Evolutionary conservation across 2,329 filamentous ascomycete species (phyloP), one percentile per base, ranked within the genome.

Genomic region (Chaetomiaceae sp.): DNA sequence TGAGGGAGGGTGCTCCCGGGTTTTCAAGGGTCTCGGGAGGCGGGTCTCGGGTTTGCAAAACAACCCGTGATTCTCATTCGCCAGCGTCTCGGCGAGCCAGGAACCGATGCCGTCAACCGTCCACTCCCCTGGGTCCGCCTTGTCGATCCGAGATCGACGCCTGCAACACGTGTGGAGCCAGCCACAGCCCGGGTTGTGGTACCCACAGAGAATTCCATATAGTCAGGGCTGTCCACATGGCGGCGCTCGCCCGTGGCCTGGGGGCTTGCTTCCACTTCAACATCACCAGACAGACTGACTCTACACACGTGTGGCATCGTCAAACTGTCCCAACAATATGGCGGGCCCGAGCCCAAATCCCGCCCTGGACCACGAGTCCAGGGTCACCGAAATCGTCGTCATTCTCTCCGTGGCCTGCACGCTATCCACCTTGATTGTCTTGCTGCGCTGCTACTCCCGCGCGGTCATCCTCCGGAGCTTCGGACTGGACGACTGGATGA

Each of bases 401-500:
- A 57, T 57, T 33, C 41, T 58, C n/a, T 21, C 46, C 3, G 50
- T 57, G 19, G 50, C 42, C 17, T 45, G 50, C 45, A 27, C 48
- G 5, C 21, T 57, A 2, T 58, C 56, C 2, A 58, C 56, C 6
- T 27, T 54, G 13, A 44, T 31, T 25, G 54, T 58, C 31, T 14
- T 33, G 5, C 27, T 57, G 25, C 19, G 56, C 13, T 54, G 48
- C 44, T 59, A 59, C 23, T 54, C 33, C 17, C 57, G 57, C 33
- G 46, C 37, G 8, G 43, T 55, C 35, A 47, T 59, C n/a, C 55
- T 59, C 13, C 25, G 47, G 12, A 51, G 31, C 16, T 59, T 57
- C 16, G 57, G 57, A 9, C 23, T 41, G 21, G 57, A 59, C 41
- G 57, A 59, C 43, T 48, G 27, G 14, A 8, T 57, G 3, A 57